phyloP scores from a whole-genome alignment of 805 yeast species.

The Candida boleticola region DNA sequence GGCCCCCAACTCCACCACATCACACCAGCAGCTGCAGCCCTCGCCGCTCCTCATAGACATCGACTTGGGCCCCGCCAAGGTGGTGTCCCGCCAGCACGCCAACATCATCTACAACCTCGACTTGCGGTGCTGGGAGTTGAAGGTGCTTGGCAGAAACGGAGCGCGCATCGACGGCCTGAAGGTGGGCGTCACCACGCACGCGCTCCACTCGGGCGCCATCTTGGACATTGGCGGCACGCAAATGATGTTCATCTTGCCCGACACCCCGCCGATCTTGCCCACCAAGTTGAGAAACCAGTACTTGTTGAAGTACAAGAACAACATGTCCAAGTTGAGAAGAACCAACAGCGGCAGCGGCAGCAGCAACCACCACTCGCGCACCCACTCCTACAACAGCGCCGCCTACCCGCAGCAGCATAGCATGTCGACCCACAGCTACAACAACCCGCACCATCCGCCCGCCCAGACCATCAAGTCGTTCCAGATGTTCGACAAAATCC shows the following conservation, averaged over 20 bases:
- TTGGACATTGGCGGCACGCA: slow-evolving; percentile 96
- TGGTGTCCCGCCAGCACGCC: slow-evolving; percentile 93
- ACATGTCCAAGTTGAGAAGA: slow-evolving; percentile 18
- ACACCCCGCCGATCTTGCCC: slow-evolving; percentile 70
- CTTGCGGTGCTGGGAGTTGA: slow-evolving; percentile 80
- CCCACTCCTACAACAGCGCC: neutral
- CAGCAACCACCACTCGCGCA: slow-evolving; percentile 7
- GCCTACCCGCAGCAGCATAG: slow-evolving; percentile 18
- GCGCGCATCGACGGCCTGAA: slow-evolving; percentile 80
- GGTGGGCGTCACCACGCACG: slow-evolving; percentile 51
- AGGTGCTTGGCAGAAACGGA: slow-evolving; percentile 87
- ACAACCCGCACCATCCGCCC: neutral
- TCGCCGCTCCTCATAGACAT: slow-evolving; percentile 52
- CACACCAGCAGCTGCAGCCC: neutral
- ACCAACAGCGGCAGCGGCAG: slow-evolving; percentile 6
- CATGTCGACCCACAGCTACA: too few species aligned
- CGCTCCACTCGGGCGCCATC: slow-evolving; percentile 82
- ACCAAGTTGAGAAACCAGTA: slow-evolving; percentile 42
- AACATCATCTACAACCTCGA: slow-evolving; percentile 72
- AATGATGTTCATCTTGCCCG: slow-evolving; percentile 98
- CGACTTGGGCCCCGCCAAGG: slow-evolving; percentile 95
- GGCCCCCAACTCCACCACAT: neutral
- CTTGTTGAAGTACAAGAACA: slow-evolving; percentile 29
- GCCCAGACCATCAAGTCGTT: slow-evolving; percentile 37
- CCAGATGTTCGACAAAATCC: slow-evolving; percentile 52